A percentile compares a stretch with the other conserved stretches of the same genome.
phyloP scores from a whole-genome alignment of 2,329 filamentous ascomycete genomes.

The Clarireedia monteithiana region DNA sequence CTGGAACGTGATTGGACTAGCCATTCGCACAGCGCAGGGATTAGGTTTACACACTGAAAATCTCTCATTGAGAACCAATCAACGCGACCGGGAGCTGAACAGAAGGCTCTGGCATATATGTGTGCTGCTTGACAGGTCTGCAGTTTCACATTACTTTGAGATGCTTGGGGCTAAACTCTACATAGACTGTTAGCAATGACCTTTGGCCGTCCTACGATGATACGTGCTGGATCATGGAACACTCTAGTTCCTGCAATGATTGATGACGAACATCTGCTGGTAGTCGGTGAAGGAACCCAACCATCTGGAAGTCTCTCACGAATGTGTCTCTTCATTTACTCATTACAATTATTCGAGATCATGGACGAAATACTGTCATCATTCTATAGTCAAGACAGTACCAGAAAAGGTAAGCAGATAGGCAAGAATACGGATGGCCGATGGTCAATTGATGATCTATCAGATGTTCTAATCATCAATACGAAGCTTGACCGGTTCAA shows the following conservation, averaged over 20 bases:
- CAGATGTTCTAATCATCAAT: constrained; percentile 13
- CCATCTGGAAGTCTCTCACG: constrained; percentile 17
- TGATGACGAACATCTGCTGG: constrained; percentile 28
- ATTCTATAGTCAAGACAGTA: constrained; percentile 10
- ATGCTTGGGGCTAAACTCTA: constrained; percentile 10
- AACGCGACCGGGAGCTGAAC: constrained; percentile 26
- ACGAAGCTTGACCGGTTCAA: constrained; percentile 13
- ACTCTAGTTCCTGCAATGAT: constrained; percentile 15
- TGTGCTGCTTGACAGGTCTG: constrained; percentile 23
- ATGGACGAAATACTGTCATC: constrained; percentile 13
- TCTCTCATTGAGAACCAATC: constrained; percentile 4
- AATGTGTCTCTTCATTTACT: constrained; percentile 20
- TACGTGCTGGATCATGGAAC: constrained; percentile 8
- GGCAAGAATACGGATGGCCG: neutral
- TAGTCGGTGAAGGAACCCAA: constrained; percentile 19
- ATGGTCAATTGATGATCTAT: constrained; percentile 2
- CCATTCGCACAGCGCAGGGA: constrained; percentile 26
- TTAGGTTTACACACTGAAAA: constrained; percentile 23
- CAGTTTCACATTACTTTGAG: neutral
- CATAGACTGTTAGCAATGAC: constrained; percentile 16
- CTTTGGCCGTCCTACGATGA: constrained; percentile 25
- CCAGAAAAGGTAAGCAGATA: neutral
- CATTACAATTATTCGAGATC: constrained; percentile 17
- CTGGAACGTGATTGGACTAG: constrained; percentile 28
- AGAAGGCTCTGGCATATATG: constrained; percentile 29